phyloP scores from a whole-genome alignment of 257 asterid species.

The Solanum virginianum region DNA sequence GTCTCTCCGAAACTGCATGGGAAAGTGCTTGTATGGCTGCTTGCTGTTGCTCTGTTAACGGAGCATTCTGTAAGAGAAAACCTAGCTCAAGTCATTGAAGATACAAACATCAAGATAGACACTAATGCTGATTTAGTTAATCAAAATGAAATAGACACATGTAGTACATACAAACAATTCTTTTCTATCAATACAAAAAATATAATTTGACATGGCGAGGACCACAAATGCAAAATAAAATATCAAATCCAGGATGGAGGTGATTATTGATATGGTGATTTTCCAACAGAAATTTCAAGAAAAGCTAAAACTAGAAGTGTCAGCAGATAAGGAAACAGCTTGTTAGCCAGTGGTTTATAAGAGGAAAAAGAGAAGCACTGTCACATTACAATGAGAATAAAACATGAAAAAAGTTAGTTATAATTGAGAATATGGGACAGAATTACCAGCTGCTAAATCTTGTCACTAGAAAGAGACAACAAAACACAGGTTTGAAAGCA shows the following conservation, averaged over 20 bases:
- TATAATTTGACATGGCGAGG: background rate
- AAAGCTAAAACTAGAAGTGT: background rate
- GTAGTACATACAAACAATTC: background rate
- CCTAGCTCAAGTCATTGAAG: background rate
- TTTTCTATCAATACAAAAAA: background rate
- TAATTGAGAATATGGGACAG: background rate
- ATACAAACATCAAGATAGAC: background rate
- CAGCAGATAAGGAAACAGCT: background rate
- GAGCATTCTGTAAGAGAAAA: slow-evolving; percentile 50
- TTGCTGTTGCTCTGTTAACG: slow-evolving; percentile 88
- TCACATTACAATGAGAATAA: background rate
- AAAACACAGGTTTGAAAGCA: background rate
- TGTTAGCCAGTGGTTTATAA: background rate
- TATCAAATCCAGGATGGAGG: background rate
- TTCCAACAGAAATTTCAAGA: background rate
- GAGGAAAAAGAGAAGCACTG: background rate
- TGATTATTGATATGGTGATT: background rate
- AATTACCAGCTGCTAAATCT: background rate
- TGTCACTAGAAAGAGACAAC: background rate
- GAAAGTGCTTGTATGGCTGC: slow-evolving; percentile 85
- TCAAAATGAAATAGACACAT: background rate
- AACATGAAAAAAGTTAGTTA: background rate
- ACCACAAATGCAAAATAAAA: background rate
- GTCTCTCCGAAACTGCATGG: slow-evolving; percentile 91
- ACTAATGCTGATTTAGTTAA: background rate